Evolutionary conservation across 305 asterid species (phyloP), one percentile per base, ranked within the genome.

Genomic region (Andrographis paniculata): DNA sequence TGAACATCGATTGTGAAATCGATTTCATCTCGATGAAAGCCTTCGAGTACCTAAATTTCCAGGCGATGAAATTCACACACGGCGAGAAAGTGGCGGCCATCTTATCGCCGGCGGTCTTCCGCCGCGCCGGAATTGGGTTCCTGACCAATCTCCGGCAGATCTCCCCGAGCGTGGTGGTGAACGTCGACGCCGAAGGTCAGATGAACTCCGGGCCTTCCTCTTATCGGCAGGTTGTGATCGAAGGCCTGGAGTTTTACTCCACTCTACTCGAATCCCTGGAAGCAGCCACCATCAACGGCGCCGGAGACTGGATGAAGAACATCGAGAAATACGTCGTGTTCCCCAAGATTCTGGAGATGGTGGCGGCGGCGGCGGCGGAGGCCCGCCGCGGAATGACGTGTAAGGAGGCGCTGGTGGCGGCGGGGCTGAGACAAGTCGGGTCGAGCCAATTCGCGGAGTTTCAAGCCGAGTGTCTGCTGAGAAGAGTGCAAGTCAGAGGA

Each of bases 221-320:
- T 35, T 80, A 75, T 20, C 70, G 94, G 42, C 96, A 86, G 68
- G 65, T 82, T 0, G 73, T 91, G 49, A 77, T 80, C 1, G 88
- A 81, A 8, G 99, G 99, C 24, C 78, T 91, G 9, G 96, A 83
- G 58, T 83, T 76, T 31, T 91, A 76, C 70, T 83, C 96, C 9
- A 74, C 93, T 14, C 62, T 91, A 14, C 10, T 86, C 65, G 96
- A 91, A 48, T 78, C 95, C 5, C 21, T 91, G 24, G 96, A 91
- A 20, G 94, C 94, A 0, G 84, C 87, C 0, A 78, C 69, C 47
- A 64, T 68, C 4, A 56, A 65, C 59, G 59, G 71, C 3, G 75
- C 63, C 14, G 68, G 75, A 0, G 93, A 86, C 5, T 80, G 84
- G 93, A 59, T 73, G 74, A 62, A 72, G 42, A 77, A 54, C 22